Evolutionary conservation across 768 basidiomycete genomes (phyloP), one percentile per base, ranked within the genome.

Genomic region (Pulveroboletus sp.): DNA sequence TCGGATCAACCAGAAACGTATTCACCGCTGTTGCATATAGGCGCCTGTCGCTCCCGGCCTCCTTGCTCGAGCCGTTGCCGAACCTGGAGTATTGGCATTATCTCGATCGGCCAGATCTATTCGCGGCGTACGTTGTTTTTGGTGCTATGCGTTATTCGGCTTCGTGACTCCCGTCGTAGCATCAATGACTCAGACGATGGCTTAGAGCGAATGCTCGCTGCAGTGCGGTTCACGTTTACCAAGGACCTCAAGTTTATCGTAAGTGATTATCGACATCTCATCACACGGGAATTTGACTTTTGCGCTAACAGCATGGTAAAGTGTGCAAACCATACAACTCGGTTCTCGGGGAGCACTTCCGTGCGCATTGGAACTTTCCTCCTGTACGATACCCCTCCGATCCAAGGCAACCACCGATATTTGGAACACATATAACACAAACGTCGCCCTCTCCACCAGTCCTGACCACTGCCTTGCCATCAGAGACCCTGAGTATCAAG

Each of bases 1-100:
- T 33, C 2, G 8, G 39, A 39, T 18, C 39, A 33, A 14, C 53
- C 51, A 44, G 48, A 51, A 21, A 40, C 21, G 54, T 51, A 50
- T 59, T 59, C 10, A 67, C 59, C 11, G 9, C 18, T 47, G 41
- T 21, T 39, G 21, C 28, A 39, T 49, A 13, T 49, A 96, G 93
- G 81, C 89, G 93, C 42, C 73, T 97, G 27, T 96, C 93, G 0
- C 73, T 97, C 36, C 94, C 94, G 3, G 93, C 94, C 13, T 94
- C 92, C 39, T 70, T 97, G 42, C 78, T 97, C 38, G 94, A 96
- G 65, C 94, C 94, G 4, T 78, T 94, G 57, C 94, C 94, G 5
- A 97, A 97, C 71, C 78, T 97, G 44, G 94, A 97, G 71, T 97
- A 93, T 72, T 96, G 90, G 90, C 85, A 91, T 57, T 94, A 93